Evolutionary conservation across 176 grass and related monocot species (phyloP).

Genomic region (Musa schizocarpa): DNA sequence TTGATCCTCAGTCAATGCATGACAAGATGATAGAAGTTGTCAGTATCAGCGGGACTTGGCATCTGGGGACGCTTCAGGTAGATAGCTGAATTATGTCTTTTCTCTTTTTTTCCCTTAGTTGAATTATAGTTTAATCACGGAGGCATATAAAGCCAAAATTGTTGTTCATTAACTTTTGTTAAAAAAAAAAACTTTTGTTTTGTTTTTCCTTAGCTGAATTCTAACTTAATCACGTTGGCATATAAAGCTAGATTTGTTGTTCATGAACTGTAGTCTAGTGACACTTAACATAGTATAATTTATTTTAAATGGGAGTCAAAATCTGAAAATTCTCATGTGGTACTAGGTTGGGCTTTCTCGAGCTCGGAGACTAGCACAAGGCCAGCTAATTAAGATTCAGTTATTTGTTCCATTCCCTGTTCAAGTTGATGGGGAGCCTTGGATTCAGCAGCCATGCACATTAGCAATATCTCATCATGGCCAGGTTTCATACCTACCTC

Average conservation of each 20-base stretch:
- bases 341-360: slow-evolving; percentile 27
- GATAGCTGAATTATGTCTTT: not conserved
- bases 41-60: slow-evolving; percentile 25
- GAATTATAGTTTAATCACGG: not conserved
- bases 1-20: slow-evolving; percentile 28
- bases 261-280: not conserved
- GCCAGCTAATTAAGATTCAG: slow-evolving; percentile 18
- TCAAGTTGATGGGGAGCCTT: slow-evolving; percentile 28
- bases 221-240: not conserved
- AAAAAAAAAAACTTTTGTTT: too few species aligned
- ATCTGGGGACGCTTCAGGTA: slow-evolving; percentile 27
- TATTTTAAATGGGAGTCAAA: not conserved
- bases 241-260: not conserved
- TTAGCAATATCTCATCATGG: slow-evolving; percentile 23
- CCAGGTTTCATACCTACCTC: not conserved
- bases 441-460: slow-evolving; percentile 23
- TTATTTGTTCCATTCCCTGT: slow-evolving; percentile 18
- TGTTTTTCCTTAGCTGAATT: not conserved
- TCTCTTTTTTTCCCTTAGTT: not conserved
- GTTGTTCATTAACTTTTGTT: not conserved
- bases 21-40: slow-evolving; percentile 28
- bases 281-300: not conserved
- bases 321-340: not conserved
- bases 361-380: slow-evolving; percentile 23
- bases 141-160: not conserved